A percentile compares a stretch with the other conserved stretches of the same genome.
Evolutionary conservation across 257 asterid species (phyloP).

Genomic region (Cruciata laevipes): DNA sequence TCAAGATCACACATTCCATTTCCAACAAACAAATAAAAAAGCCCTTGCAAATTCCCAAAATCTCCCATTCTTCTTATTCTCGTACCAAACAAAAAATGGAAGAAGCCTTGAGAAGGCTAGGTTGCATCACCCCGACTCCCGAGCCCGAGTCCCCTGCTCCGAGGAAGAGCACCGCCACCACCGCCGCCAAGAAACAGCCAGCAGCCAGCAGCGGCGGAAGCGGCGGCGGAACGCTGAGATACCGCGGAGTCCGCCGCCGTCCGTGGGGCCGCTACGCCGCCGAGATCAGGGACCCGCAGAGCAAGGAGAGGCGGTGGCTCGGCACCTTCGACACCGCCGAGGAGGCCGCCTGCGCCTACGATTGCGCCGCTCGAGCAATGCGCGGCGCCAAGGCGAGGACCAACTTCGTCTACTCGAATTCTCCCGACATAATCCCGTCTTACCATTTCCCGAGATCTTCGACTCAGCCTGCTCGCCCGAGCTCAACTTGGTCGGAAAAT

Average conservation of each 20-base stretch:
- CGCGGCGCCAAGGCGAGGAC: slow-evolving; percentile 83
- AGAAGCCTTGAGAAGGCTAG: slow-evolving; percentile 66
- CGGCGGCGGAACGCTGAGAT: slow-evolving; percentile 34
- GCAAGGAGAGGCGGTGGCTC: slow-evolving; percentile 86
- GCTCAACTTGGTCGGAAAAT: slow-evolving; percentile 23
- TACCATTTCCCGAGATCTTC: slow-evolving; percentile 30
- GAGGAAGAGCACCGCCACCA: slow-evolving; percentile 27
- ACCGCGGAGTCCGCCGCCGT: slow-evolving; percentile 93
- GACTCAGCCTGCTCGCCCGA: slow-evolving; percentile 21
- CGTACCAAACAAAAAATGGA: slow-evolving; percentile 43
- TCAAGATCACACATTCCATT: not conserved
- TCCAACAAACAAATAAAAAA: not conserved
- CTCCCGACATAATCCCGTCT: slow-evolving; percentile 31
- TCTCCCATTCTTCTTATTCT: not conserved
- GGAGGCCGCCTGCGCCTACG: slow-evolving; percentile 93
- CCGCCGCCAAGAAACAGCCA: slow-evolving; percentile 36
- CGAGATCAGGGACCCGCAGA: slow-evolving; percentile 80
- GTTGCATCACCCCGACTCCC: slow-evolving; percentile 27
- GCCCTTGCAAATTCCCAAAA: not conserved
- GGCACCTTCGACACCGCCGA: slow-evolving; percentile 93
- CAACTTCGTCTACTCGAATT: slow-evolving; percentile 63
- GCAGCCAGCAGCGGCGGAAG: slow-evolving; percentile 15
- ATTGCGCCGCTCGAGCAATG: slow-evolving; percentile 92
- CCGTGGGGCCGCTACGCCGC: slow-evolving; percentile 99
- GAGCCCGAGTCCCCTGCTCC: slow-evolving; percentile 29